Conservation (phyloP, 2,329 filamentous ascomycete species). For the Colletotrichum destructivum region DNA sequence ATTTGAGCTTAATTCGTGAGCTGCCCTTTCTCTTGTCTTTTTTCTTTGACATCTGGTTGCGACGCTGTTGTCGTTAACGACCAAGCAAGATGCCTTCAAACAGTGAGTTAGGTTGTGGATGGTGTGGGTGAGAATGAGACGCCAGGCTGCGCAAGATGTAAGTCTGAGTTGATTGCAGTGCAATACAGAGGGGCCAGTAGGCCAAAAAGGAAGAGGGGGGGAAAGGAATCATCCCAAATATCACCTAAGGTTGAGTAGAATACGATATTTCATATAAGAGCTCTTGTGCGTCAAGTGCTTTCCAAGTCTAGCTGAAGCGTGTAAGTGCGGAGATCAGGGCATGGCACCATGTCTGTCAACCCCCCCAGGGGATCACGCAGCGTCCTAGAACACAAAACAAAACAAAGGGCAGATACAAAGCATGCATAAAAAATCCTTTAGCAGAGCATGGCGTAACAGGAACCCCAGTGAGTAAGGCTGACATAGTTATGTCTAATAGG, state of each 20-base stretch:
- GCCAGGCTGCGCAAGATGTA: neutral
- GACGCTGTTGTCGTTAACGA: neutral
- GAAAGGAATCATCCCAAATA: too few relatives aligned
- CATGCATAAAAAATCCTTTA: too few relatives aligned
- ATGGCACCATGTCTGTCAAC: neutral
- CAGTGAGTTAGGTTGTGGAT: neutral
- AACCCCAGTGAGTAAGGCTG: neutral
- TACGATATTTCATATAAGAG: neutral
- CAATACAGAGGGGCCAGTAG: neutral
- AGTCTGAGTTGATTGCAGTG: neutral
- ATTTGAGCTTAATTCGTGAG: neutral
- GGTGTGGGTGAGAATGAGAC: neutral
- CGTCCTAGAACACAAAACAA: neutral
- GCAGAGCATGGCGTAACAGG: too few relatives aligned
- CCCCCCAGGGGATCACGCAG: neutral
- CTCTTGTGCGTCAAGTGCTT: neutral
- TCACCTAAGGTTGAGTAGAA: neutral
- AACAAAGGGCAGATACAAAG: neutral
- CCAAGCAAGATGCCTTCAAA: neutral
- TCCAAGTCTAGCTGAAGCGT: neutral
- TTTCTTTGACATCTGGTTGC: neutral
- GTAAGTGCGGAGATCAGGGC: neutral
- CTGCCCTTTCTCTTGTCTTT: neutral
- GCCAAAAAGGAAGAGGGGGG: too few relatives aligned
- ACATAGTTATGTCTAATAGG: neutral